Evolutionary conservation across 176 grass and related monocot genomes (phyloP).

Genomic region (Tillandsia leiboldiana): DNA sequence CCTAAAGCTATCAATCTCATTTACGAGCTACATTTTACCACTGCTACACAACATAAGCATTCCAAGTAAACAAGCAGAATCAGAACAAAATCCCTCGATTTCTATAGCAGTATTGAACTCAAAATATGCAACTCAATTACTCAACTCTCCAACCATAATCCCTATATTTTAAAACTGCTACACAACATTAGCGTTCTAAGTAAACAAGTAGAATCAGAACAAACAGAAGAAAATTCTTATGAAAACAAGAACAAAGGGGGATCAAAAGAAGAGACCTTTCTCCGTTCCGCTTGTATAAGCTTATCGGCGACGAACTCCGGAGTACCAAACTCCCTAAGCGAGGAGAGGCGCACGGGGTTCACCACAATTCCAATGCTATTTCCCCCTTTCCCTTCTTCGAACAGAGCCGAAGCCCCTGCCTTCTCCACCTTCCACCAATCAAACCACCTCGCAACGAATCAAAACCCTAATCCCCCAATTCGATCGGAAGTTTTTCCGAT

Average conservation of each 20-base stretch:
- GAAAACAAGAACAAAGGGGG: background rate
- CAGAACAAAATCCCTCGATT: too few relatives aligned
- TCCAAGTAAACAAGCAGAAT: too few relatives aligned
- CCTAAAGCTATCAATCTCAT: too few relatives aligned
- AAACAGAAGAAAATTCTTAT: too few relatives aligned
- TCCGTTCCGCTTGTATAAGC: conserved; percentile 77
- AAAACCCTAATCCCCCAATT: background rate
- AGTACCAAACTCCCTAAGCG: conserved; percentile 71
- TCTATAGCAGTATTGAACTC: too few relatives aligned
- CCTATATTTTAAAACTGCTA: too few relatives aligned
- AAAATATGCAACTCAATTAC: background rate
- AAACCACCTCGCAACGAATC: background rate
- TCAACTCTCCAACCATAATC: too few relatives aligned
- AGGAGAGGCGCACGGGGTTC: conserved; percentile 66
- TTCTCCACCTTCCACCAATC: conserved; percentile 69
- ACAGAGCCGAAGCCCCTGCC: conserved; percentile 66
- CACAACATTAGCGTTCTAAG: too few relatives aligned
- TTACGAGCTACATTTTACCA: too few relatives aligned
- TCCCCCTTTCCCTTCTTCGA: conserved; percentile 61
- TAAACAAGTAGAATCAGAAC: background rate
- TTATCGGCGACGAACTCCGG: conserved; percentile 78
- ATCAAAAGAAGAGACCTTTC: conserved; percentile 44
- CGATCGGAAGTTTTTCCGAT: background rate
- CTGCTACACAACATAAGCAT: too few relatives aligned
- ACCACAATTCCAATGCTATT: conserved; percentile 86